Evolutionary conservation across 2,329 filamentous ascomycete species (phyloP), one percentile per base, ranked within the genome.

Genomic region (Neodidymelliopsis sp.): DNA sequence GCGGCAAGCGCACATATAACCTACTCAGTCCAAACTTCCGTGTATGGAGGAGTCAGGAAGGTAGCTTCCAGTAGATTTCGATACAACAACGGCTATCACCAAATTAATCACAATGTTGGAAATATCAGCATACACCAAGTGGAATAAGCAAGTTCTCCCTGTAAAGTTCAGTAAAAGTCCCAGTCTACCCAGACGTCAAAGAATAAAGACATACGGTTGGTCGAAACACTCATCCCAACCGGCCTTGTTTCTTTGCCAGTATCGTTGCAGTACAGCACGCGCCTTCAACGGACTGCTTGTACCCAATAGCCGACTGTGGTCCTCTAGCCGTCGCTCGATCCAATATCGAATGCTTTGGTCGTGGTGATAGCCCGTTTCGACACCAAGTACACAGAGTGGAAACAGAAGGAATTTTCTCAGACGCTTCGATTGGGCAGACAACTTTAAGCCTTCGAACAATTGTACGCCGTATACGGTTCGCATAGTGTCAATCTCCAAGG

Each of bases 161-260:
- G 31, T 15, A 25, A 6, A 13, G 9, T 33, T 56, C 37, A 56
- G 49, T 38, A 34, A n/a, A 1, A 23, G 6, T 15, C n/a, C n/a
- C n/a, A n/a, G n/a, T n/a, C 15, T 18, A 3, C 1, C 16, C 10
- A 2, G 4, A 4, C 5, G 29, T 62, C 39, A 68, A 29, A 66
- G 49, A 18, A 63, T 39, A 18, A 63, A 65, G 15, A 60, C 60
- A 27, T 65, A 60, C 40, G 62, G 50, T 30, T 49, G 23, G 36
- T 64, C 53, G 36, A 69, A 70, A 36, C 66, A 70, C 22, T 61
- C 62, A 15, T 69, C 64, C 65, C 66, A 67, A 6, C 62, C 63
- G 7, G 44, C 30, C 23, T 54, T 41, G 12, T 39, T 54, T 11
- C 49, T 59, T 30, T 45, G 24, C 66, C 67, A 69, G 30, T 66